phyloP scores from a whole-genome alignment of 2,329 filamentous ascomycete genomes.

The Hypoxylon rubiginosum region DNA sequence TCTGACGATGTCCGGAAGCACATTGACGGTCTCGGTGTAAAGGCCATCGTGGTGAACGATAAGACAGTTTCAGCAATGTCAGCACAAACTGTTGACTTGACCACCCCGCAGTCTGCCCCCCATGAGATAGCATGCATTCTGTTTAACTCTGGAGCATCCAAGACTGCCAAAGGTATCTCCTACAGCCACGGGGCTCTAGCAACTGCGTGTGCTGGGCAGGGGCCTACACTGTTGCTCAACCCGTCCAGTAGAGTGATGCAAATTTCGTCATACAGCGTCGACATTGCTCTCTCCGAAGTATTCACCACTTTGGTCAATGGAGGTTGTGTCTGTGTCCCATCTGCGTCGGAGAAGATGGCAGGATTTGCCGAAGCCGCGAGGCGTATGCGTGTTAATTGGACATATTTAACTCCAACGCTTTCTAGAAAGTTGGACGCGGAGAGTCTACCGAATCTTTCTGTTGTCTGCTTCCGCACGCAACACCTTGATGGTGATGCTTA shows the following conservation, averaged over 20 bases:
- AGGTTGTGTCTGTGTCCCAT: constrained; percentile 65
- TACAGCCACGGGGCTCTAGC: constrained; percentile 72
- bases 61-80: constrained; percentile 56
- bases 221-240: constrained; percentile 63
- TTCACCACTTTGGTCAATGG: constrained; percentile 65
- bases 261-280: constrained; percentile 68
- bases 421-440: constrained; percentile 54
- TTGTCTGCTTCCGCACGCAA: constrained; percentile 59
- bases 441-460: constrained; percentile 46
- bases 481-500: constrained; percentile 65
- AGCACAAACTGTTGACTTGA: constrained; percentile 48
- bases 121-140: constrained; percentile 71
- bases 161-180: constrained; percentile 71
- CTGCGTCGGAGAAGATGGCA: constrained; percentile 58
- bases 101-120: constrained; percentile 53
- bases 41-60: constrained; percentile 59
- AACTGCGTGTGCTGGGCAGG: constrained; percentile 66
- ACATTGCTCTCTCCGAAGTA: constrained; percentile 67
- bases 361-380: constrained; percentile 59
- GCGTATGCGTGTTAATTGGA: constrained; percentile 59
- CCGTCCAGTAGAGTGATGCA: constrained; percentile 69
- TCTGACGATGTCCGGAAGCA: constrained; percentile 59
- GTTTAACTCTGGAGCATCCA: constrained; percentile 70
- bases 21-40: constrained; percentile 57
- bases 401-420: constrained; percentile 65